A percentile compares a stretch with the other conserved stretches of the same genome.
These are phyloP conservation scores for Sporisorium sorghi DNA, from an alignment of 1,284 basidiomycete genomes.

Conservation along the genomic window DNA sequence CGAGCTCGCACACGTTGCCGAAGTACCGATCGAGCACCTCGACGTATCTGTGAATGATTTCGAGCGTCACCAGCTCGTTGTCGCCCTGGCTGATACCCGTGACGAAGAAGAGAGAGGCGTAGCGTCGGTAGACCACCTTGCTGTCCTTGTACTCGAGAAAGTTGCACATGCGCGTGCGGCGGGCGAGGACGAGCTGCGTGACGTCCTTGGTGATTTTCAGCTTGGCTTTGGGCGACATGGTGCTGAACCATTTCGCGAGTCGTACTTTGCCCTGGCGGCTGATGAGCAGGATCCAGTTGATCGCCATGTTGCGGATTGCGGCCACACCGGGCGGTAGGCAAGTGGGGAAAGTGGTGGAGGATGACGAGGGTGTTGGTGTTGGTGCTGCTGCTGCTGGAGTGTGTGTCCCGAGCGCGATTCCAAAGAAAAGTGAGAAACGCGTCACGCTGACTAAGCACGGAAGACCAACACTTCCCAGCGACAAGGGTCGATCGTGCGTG, in stretches of 20 bases:
- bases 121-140: conserved; percentile 91
- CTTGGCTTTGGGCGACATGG: conserved; percentile 91
- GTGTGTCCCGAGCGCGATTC: conserved; percentile 32
- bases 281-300: conserved; percentile 84
- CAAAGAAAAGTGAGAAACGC: conserved; percentile 3
- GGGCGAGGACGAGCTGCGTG: conserved; percentile 94
- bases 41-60: conserved; percentile 98
- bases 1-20: conserved; percentile 77
- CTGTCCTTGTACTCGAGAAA: conserved; percentile 92
- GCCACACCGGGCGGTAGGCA: not conserved
- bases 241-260: conserved; percentile 98
- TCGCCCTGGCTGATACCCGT: conserved; percentile 88
- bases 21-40: conserved; percentile 99
- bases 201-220: conserved; percentile 99
- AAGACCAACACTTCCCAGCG: conserved; percentile 27
- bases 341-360: not conserved
- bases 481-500: conserved; percentile 15
- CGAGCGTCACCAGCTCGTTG: conserved; percentile 91
- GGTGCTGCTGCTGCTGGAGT: not conserved
- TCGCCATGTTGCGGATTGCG: conserved; percentile 15
- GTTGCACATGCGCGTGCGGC: conserved; percentile 98
- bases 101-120: conserved; percentile 98
- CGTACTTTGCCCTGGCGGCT: conserved; percentile 98
- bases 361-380: conserved; percentile 9
- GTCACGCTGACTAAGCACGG: conserved; percentile 31